Percentiles rank a stretch among this genome's conserved stretches.
Conservation (phyloP, 106 monocot genomes). For the Cymbidium sinense region DNA sequence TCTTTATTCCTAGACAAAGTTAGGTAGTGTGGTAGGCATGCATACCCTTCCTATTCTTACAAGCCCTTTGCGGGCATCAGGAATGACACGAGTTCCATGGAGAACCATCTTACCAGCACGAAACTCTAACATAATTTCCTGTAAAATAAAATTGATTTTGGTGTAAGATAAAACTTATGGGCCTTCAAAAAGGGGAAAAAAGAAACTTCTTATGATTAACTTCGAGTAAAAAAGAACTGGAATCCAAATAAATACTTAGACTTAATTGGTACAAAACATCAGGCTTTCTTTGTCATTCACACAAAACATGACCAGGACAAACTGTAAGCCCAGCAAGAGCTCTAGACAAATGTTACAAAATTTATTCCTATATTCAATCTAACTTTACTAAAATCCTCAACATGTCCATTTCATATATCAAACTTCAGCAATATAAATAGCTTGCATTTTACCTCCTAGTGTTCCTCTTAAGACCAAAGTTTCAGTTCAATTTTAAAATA, state of each 20-base stretch:
- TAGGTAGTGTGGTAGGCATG: not conserved
- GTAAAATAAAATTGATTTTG: conserved; percentile 8
- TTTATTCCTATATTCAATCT: not conserved
- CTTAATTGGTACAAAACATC: not conserved
- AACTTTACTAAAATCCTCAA: not conserved
- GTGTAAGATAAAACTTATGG: not conserved
- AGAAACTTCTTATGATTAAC: not conserved
- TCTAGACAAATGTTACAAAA: not conserved
- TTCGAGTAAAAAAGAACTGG: not conserved
- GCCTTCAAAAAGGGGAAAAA: not conserved
- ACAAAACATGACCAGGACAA: not conserved
- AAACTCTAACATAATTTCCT: conserved; percentile 92
- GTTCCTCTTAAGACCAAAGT: not conserved
- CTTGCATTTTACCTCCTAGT: not conserved
- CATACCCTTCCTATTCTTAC: conserved; percentile 86
- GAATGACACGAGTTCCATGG: conserved; percentile 62
- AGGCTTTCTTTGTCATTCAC: not conserved
- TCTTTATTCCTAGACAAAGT: not conserved
- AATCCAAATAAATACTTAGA: not conserved
- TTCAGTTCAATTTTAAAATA: not conserved
- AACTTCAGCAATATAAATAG: not conserved
- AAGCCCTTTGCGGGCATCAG: conserved; percentile 88
- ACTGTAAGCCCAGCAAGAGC: not conserved
- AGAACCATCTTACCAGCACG: conserved; percentile 84
- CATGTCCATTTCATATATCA: not conserved